A percentile compares a stretch with the other conserved stretches of the same genome.
Conservation (phyloP, 306 rosid species). For the Trifolium fragiferum region DNA sequence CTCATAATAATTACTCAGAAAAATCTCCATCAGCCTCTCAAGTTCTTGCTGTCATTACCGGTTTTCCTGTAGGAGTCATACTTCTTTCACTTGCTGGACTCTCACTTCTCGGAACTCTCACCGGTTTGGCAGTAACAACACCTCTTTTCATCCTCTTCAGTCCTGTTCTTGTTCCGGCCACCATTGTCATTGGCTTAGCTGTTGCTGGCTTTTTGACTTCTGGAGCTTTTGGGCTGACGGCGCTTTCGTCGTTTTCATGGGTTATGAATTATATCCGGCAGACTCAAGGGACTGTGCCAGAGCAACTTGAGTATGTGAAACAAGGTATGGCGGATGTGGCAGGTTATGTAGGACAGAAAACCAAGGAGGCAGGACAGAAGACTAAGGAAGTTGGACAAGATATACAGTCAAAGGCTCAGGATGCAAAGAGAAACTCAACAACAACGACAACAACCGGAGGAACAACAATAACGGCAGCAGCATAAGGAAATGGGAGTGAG, state of each 20-base stretch:
- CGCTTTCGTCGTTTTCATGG: conserved; percentile 75
- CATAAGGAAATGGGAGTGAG: background rate
- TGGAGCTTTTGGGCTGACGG: conserved; percentile 76
- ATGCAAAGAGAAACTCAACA: conserved; percentile 39
- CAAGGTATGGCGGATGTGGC: conserved; percentile 58
- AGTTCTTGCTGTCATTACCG: conserved; percentile 57
- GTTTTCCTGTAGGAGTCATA: conserved; percentile 71
- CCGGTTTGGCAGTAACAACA: conserved; percentile 54
- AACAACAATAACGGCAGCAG: background rate
- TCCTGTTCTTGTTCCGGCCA: conserved; percentile 84
- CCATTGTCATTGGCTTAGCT: conserved; percentile 62
- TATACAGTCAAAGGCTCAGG: conserved; percentile 73
- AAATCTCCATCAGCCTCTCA: conserved; percentile 58
- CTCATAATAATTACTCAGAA: background rate
- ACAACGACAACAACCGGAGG: background rate
- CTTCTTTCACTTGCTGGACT: conserved; percentile 66
- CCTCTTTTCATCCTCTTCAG: conserved; percentile 82
- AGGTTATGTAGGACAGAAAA: conserved; percentile 74
- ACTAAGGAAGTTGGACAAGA: conserved; percentile 71
- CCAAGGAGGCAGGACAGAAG: conserved; percentile 61
- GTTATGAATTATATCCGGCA: conserved; percentile 53
- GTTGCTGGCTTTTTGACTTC: conserved; percentile 68
- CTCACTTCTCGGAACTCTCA: conserved; percentile 62
- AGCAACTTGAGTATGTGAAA: conserved; percentile 59
- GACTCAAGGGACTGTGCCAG: conserved; percentile 55